phyloP scores from a whole-genome alignment of 1,284 basidiomycete species.

The Ganoderma meredithae region DNA sequence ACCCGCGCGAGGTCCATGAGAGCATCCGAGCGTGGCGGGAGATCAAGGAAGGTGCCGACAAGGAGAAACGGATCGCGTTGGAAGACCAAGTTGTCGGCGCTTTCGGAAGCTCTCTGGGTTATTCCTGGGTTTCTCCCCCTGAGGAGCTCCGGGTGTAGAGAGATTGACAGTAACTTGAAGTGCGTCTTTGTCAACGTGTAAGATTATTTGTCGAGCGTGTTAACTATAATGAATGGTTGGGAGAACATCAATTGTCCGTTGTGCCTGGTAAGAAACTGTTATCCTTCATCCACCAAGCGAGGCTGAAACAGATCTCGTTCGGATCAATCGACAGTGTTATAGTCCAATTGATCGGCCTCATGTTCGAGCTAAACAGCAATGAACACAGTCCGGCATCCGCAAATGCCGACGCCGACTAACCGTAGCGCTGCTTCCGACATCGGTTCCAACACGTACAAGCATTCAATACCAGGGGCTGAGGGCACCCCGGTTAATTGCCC shows the following conservation, averaged over 20 bases:
- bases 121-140: constrained; percentile 64
- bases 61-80: constrained; percentile 52
- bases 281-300: not conserved
- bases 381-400: not conserved
- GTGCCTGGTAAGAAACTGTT: not conserved
- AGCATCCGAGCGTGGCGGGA: constrained; percentile 73
- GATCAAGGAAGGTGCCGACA: constrained; percentile 49
- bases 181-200: not conserved
- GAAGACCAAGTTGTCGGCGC: constrained; percentile 60
- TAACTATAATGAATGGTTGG: constrained; percentile 1
- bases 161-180: not conserved
- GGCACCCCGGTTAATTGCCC: not conserved
- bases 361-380: not conserved
- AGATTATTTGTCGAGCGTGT: not conserved
- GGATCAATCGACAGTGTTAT: not conserved
- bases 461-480: not conserved
- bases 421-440: not conserved
- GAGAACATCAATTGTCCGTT: not conserved
- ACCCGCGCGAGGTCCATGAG: constrained; percentile 76
- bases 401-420: constrained; percentile 2
- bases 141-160: constrained; percentile 9
- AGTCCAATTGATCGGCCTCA: not conserved
- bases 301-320: not conserved
- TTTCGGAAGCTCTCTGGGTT: constrained; percentile 40
- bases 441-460: not conserved